These are phyloP conservation scores for Gryganskiella cystojenkinii DNA, from an alignment of 192 early-diverging fungal species.

Conservation along the genomic window DNA sequence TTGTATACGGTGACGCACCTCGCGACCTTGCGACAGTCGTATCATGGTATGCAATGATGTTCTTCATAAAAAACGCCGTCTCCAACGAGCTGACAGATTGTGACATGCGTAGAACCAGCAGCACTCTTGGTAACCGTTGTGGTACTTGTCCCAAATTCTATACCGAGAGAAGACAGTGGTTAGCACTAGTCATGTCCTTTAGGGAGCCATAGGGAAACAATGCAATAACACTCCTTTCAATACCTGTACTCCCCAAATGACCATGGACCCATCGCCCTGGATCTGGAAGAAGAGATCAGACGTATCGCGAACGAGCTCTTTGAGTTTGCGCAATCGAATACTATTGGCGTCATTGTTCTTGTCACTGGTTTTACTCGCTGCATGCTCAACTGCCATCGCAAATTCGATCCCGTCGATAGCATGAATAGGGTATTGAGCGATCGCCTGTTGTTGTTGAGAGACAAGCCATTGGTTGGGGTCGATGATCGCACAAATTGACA, in stretches of 20 bases:
- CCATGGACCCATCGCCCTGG: slow-evolving; percentile 73
- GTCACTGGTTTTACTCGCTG: slow-evolving; percentile 35
- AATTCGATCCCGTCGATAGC: slow-evolving; percentile 68
- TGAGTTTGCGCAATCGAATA: slow-evolving; percentile 58
- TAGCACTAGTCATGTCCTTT: too few species aligned
- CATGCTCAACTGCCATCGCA: slow-evolving; percentile 53
- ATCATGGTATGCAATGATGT: slow-evolving; percentile 59
- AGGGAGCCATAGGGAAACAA: too few species aligned
- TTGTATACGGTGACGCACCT: slow-evolving; percentile 1
- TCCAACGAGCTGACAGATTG: slow-evolving; percentile 65
- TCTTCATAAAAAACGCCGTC: slow-evolving; percentile 66
- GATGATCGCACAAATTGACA: slow-evolving; percentile 76
- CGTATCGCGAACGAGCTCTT: slow-evolving; percentile 73
- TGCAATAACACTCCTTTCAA: too few species aligned
- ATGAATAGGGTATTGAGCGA: slow-evolving; percentile 65
- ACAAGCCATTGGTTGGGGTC: slow-evolving; percentile 73
- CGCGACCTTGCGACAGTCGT: slow-evolving; percentile 38
- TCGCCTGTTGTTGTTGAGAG: slow-evolving; percentile 30
- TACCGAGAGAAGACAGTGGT: background rate
- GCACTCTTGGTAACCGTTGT: slow-evolving; percentile 70
- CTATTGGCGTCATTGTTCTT: slow-evolving; percentile 52
- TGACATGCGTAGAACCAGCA: slow-evolving; percentile 72
- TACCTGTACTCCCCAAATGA: slow-evolving; percentile 86
- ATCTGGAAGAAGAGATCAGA: slow-evolving; percentile 83
- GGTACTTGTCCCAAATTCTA: slow-evolving; percentile 74